Base-by-base conservation (phyloP, 495 filamentous ascomycete genomes). In the Aspergillus bridgeri region DNA sequence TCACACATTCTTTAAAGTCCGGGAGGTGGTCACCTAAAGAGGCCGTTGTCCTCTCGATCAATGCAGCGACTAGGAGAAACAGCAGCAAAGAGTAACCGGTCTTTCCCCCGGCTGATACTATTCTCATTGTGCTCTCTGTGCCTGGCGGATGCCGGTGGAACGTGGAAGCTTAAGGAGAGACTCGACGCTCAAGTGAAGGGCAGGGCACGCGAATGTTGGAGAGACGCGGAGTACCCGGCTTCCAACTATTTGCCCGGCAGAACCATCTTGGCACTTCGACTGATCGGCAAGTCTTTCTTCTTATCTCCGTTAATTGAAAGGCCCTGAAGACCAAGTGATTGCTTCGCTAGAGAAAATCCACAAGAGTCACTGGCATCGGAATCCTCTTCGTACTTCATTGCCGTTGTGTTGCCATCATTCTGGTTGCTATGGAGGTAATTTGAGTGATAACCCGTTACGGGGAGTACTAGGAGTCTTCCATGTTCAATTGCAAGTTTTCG, bases 1-100 rank as follows among this genome's bases (percentile, higher is more conserved):
- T 67, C 51, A 98, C 86, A 72, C 94, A 98, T 74, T 90, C 81
- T 65, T 77, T 81, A 71, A 98, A 98, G 63, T 96, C 93, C 13
- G 91, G 90, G 46, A 97, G 78, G 49, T 86, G 82, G 71, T 98
- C 94, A 55, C 94, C 94, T 48, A 86, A 63, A 18, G 92, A 96
- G 23, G 92, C 94, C 27, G 74, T 71, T 6, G 78, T 83, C 38
- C 76, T 70, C 17, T 70, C 65, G 46, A 75, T 61, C 23, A 87
- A 70, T 45, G 83, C 63, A 33, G 77, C 67, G 50, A 79, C 52
- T 13, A 73, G 53, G 50, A 79, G 38, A 44, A 81, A 57, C 42
- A 75, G 48, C 11, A 75, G 48, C 11, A 75, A 60, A 17, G 66
- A 58, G 54, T 52, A 60, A 48, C 46, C 62, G 25, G 63, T n/a